These are phyloP conservation scores for Bruguiera parviflora DNA, from an alignment of 345 rosid genomes.

Conservation along the genomic window DNA sequence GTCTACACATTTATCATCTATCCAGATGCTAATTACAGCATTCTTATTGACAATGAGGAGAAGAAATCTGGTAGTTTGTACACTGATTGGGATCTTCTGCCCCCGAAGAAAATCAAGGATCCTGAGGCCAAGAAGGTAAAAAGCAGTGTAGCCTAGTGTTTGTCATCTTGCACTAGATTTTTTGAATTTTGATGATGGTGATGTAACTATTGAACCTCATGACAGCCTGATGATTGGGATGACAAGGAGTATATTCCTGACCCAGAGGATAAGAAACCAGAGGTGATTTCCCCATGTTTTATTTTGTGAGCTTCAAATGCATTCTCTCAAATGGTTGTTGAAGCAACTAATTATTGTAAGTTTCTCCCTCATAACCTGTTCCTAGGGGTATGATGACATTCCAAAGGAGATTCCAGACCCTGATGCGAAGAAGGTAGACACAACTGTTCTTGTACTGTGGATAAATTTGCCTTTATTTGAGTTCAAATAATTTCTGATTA, in stretches of 20 bases:
- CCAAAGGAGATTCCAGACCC: conserved; percentile 83
- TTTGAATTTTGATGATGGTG: neutral
- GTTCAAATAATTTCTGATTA: conserved; percentile 9
- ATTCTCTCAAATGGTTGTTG: too few relatives aligned
- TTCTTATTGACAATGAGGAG: conserved; percentile 88
- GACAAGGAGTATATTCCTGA: conserved; percentile 85
- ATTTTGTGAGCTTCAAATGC: neutral
- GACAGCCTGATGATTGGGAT: conserved; percentile 98
- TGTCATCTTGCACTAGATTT: neutral
- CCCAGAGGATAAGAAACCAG: conserved; percentile 95
- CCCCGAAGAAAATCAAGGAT: conserved; percentile 83
- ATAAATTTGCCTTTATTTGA: neutral
- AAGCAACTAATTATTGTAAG: neutral
- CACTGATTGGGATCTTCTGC: conserved; percentile 93
- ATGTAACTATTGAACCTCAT: conserved; percentile 6
- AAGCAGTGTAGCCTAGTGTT: neutral
- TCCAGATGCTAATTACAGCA: conserved; percentile 92
- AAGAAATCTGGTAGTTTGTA: conserved; percentile 89
- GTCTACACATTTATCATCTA: conserved; percentile 83
- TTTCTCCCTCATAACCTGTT: neutral
- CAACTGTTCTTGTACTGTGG: neutral
- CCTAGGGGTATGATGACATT: conserved; percentile 89
- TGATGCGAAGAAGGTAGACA: conserved; percentile 78
- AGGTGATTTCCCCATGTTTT: conserved; percentile 35
- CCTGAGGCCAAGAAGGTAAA: conserved; percentile 89